Evolutionary conservation across 2,329 filamentous ascomycete species (phyloP).

Genomic region (Sporothrix phasma): DNA sequence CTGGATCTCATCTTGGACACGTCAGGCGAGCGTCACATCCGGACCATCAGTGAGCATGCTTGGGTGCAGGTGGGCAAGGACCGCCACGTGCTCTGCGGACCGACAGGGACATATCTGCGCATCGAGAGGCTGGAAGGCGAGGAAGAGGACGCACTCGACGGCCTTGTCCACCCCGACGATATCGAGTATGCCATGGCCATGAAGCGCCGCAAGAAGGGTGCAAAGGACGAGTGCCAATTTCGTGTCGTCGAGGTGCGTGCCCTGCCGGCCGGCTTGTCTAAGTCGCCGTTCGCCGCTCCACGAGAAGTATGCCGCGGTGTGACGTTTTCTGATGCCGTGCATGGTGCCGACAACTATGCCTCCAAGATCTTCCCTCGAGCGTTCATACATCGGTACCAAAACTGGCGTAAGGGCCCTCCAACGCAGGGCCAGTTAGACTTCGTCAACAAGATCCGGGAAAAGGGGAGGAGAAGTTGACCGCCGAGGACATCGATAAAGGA

Average conservation of each 20-base stretch:
- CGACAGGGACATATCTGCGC: conserved; percentile 51
- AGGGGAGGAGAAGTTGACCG: conserved; percentile 40
- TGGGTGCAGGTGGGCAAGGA: conserved; percentile 73
- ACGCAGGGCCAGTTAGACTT: conserved; percentile 56
- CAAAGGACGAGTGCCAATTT: conserved; percentile 25
- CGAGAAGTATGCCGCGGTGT: conserved; percentile 54
- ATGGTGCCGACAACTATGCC: conserved; percentile 77
- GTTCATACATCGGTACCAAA: conserved; percentile 55
- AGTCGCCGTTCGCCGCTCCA: conserved; percentile 57
- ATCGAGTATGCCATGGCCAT: conserved; percentile 25
- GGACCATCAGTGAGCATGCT: conserved; percentile 60
- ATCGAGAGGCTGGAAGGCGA: conserved; percentile 35
- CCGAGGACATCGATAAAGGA: conserved; percentile 60
- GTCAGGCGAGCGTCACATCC: conserved; percentile 67
- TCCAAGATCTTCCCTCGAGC: conserved; percentile 51
- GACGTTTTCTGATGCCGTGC: conserved; percentile 65
- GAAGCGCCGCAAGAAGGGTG: conserved; percentile 17
- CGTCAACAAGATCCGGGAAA: conserved; percentile 54
- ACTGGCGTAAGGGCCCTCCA: conserved; percentile 62
- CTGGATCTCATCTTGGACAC: conserved; percentile 81
- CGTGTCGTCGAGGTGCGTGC: conserved; percentile 40
- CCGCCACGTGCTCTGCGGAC: conserved; percentile 60
- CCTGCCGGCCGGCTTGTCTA: conserved; percentile 32
- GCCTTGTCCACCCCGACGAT: background rate
- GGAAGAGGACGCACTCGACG: conserved; percentile 17